Evolutionary conservation across 2,329 filamentous ascomycete genomes (phyloP), one percentile per base, ranked within the genome.

Genomic region (Talaromyces sp.): DNA sequence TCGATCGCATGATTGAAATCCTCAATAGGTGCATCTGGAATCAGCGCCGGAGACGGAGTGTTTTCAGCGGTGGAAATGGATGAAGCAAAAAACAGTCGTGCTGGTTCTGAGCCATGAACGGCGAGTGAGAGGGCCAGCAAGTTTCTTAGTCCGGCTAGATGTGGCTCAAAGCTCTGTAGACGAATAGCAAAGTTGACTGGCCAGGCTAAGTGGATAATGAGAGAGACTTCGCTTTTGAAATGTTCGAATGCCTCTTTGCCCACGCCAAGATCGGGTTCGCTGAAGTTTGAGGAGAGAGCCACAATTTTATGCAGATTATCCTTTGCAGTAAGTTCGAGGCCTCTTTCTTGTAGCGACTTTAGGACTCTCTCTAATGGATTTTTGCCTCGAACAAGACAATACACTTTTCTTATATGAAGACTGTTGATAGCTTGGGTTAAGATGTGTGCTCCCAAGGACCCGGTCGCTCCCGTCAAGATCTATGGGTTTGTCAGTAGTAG

Each of bases 371-470:
- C 25, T 18, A 21, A 9, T 8, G 58, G n/a, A 52, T 48, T 23
- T 5, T 71, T 70, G 31, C 73, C 71, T 14, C 81, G 73, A 68
- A 83, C 82, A 14, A 83, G 71, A 61, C 79, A 82, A 54, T 80
- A 70, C 35, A 82, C 68, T 64, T 74, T 77, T 55, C 68, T 68
- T 12, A 82, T 75, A 2, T 65, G 57, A 0, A 75, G 72, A 46
- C 71, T 70, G 4, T 64, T 62, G 0, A 75, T 66, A 21, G 81
- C 70, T 5, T 68, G 58, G 48, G 79, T 73, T 1, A 82, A 72
- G 59, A 82, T 69, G 66, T 81, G 80, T 8, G 75, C 76, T 0
- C 81, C 81, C 25, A 83, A 66, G 12, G 76, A 77, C 14, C 80
- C 80, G 0, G 81, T 82, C 4, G 75, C 78, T 25, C 79, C 81